Conservation (phyloP, 495 filamentous ascomycete genomes). For the Cercophora newfieldiana region DNA sequence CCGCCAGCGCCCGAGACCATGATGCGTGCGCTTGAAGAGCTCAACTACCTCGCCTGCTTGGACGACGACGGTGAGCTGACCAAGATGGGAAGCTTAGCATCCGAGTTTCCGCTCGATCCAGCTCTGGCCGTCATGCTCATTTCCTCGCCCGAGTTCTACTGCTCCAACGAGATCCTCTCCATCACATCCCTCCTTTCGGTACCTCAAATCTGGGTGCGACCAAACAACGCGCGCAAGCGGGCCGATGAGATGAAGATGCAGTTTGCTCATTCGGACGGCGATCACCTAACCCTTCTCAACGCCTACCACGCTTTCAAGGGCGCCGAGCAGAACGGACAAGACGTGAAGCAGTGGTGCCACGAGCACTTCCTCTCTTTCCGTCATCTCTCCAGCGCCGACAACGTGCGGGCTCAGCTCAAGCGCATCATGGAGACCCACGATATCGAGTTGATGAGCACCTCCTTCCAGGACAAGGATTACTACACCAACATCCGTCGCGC, state of each 20-base stretch:
- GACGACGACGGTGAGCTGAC: slow-evolving; percentile 96
- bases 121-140: slow-evolving; percentile 97
- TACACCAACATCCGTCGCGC: slow-evolving; percentile 95
- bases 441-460: slow-evolving; percentile 80
- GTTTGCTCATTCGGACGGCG: slow-evolving; percentile 90
- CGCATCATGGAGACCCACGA: slow-evolving; percentile 94
- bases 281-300: slow-evolving; percentile 95
- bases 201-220: slow-evolving; percentile 90
- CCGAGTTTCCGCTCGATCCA: slow-evolving; percentile 95
- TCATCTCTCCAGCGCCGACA: slow-evolving; percentile 86
- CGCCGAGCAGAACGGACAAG: slow-evolving; percentile 62
- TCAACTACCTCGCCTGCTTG: slow-evolving; percentile 95
- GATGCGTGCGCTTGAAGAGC: slow-evolving; percentile 96
- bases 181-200: slow-evolving; percentile 93
- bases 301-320: slow-evolving; percentile 97
- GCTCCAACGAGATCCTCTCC: slow-evolving; percentile 96
- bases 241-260: slow-evolving; percentile 96
- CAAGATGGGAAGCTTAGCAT: slow-evolving; percentile 78
- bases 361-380: slow-evolving; percentile 95
- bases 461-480: slow-evolving; percentile 94
- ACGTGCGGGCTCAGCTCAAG: slow-evolving; percentile 84
- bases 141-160: slow-evolving; percentile 95
- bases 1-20: slow-evolving; percentile 97
- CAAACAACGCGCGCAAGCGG: slow-evolving; percentile 77
- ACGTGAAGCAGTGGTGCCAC: slow-evolving; percentile 89